These are phyloP conservation scores for Suillus paluster DNA, from an alignment of 768 basidiomycete species.

Conservation along the genomic window DNA sequence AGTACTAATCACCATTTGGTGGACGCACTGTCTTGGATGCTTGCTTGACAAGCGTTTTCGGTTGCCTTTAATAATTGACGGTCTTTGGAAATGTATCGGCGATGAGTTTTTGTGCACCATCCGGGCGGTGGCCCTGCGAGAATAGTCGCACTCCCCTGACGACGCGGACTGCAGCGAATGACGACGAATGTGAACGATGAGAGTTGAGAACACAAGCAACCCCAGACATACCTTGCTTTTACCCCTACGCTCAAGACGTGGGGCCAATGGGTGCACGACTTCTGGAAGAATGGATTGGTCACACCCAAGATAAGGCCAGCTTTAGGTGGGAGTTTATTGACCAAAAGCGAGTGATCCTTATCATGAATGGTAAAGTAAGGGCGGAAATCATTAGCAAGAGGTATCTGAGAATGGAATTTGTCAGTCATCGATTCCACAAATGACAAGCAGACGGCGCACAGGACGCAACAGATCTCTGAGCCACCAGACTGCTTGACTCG, in stretches of 20 bases:
- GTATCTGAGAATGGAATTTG: slow-evolving; percentile 55
- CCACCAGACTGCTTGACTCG: slow-evolving; percentile 93
- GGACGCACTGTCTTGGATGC: slow-evolving; percentile 55
- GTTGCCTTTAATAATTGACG: slow-evolving; percentile 70
- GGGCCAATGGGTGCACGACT: slow-evolving; percentile 83
- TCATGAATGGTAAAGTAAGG: slow-evolving; percentile 99
- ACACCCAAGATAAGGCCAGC: slow-evolving; percentile 80
- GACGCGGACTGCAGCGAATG: slow-evolving; percentile 13
- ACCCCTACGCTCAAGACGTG: slow-evolving; percentile 76
- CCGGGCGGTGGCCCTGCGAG: slow-evolving; percentile 63
- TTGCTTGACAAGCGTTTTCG: slow-evolving; percentile 60
- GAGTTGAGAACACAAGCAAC: slow-evolving; percentile 19
- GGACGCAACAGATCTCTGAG: slow-evolving; percentile 86
- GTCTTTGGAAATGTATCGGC: slow-evolving; percentile 87
- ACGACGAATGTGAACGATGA: neutral
- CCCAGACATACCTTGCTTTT: slow-evolving; percentile 40
- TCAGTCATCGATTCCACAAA: neutral
- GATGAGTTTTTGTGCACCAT: slow-evolving; percentile 81
- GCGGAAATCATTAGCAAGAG: slow-evolving; percentile 81
- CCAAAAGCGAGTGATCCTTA: slow-evolving; percentile 71
- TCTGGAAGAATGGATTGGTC: slow-evolving; percentile 87
- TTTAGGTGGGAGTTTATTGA: slow-evolving; percentile 83
- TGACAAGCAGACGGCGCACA: slow-evolving; percentile 43
- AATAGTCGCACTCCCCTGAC: slow-evolving; percentile 10
- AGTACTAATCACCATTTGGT: neutral